These are phyloP conservation scores for Ambrosiella beaveri DNA, from an alignment of 2,329 filamentous ascomycete genomes.

Conservation along the genomic window DNA sequence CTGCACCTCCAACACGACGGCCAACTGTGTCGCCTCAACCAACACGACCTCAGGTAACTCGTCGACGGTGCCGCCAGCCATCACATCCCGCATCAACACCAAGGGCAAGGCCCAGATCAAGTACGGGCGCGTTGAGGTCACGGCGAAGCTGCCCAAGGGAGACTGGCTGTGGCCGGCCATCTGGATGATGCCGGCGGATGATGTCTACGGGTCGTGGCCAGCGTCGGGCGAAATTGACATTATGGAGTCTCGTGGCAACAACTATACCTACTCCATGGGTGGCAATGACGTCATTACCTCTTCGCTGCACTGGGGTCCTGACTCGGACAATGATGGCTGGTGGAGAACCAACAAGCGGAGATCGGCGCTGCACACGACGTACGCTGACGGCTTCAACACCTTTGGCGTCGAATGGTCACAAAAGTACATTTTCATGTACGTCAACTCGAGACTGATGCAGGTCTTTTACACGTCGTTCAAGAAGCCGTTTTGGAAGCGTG, in stretches of 20 bases:
- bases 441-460: conserved; percentile 64
- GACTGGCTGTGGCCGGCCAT: conserved; percentile 91
- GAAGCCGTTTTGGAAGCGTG: conserved; percentile 48
- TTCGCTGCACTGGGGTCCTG: conserved; percentile 67
- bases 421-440: conserved; percentile 75
- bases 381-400: conserved; percentile 50
- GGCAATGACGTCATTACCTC: conserved; percentile 70
- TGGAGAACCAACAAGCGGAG: conserved; percentile 72
- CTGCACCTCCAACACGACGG: conserved; percentile 44
- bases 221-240: conserved; percentile 73
- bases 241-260: conserved; percentile 65
- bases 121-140: conserved; percentile 68
- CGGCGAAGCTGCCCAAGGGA: conserved; percentile 55
- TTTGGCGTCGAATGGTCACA: conserved; percentile 76
- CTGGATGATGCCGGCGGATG: conserved; percentile 65
- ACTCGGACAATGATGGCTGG: conserved; percentile 56
- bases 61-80: conserved; percentile 59
- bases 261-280: conserved; percentile 56
- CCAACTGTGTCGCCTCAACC: conserved; percentile 49
- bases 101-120: conserved; percentile 53
- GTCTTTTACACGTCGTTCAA: conserved; percentile 65
- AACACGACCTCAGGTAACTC: conserved; percentile 55
- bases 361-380: conserved; percentile 57
- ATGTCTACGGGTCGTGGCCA: conserved; percentile 63
- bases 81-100: conserved; percentile 63